Evolutionary conservation across 352 stramenopile species (phyloP).

Genomic region (Pythium angustatum): DNA sequence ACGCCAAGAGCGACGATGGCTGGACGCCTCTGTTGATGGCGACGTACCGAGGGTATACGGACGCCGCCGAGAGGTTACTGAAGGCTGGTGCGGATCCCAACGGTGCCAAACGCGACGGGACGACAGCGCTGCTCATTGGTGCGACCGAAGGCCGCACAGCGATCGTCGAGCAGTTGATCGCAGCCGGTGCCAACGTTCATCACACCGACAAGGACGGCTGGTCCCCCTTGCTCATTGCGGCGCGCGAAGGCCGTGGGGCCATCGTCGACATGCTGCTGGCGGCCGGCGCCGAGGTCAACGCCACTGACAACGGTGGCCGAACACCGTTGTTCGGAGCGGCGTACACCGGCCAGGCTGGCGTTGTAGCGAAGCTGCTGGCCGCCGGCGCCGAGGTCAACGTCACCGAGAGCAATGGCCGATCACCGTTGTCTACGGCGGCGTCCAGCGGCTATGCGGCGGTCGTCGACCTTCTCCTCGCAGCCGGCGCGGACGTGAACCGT

Average conservation of each 20-base stretch:
- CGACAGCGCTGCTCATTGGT: background rate
- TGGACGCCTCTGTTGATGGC: background rate
- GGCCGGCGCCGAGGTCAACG: conserved; percentile 1
- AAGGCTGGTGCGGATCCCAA: background rate
- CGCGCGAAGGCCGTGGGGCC: background rate
- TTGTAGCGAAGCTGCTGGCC: background rate
- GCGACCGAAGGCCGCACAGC: background rate
- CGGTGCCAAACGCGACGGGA: background rate
- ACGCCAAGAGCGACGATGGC: background rate
- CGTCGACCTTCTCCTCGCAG: background rate
- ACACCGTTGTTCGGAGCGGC: background rate
- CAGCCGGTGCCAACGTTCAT: too few relatives aligned
- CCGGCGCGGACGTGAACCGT: background rate
- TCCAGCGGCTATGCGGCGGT: background rate
- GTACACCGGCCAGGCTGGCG: background rate
- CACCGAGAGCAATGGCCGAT: background rate
- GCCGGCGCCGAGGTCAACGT: background rate
- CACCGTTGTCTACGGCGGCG: background rate
- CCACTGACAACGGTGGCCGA: background rate
- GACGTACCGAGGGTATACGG: background rate
- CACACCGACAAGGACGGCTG: background rate
- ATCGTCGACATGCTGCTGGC: conserved; percentile 3
- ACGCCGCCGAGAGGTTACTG: background rate
- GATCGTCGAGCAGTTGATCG: background rate
- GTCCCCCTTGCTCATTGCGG: background rate